Evolutionary conservation across 176 grass and related monocot genomes (phyloP), one percentile per base, ranked within the genome.

Genomic region (Avena atlantica): DNA sequence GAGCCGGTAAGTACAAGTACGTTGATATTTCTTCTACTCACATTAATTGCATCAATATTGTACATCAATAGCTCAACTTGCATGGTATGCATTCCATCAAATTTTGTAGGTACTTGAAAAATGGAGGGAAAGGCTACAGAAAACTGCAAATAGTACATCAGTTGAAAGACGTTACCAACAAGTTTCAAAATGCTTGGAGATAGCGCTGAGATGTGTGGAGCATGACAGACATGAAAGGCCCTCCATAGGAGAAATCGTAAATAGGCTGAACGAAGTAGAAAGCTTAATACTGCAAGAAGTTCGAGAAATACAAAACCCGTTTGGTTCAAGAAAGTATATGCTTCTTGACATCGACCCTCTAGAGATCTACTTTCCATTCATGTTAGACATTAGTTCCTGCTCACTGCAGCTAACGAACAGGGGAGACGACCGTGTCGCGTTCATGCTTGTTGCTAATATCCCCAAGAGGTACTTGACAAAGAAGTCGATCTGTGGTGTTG

Each of bases 91-190:
- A 24, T 12, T 34, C 23, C 17, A n/a, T 12, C 8, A 17, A 52
- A 36, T 53, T 14, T 53, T 9, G 64, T 12, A 82, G 80, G 80
- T 36, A 23, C 10, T 40, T 17, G 15, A 44, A 16, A 19, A 81
- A 12, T 81, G 78, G 78, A 81, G 59, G 60, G 40, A 50, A 14
- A 66, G 78, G 23, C 23, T 81, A 12, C 58, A 12, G 23, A 6
- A 8, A 65, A 65, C 44, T 12, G 6, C 3, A 44, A 9, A 23
- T 8, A 4, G 17, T 16, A 15, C 2, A 14, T 49, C 14, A 6
- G 0, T 31, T 1, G 60, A 50, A 65, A 4, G 1, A 50, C 21
- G 66, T 21, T 81, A 21, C 42, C 60, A 50, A 5, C 78, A 81
- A 29, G 42, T 81, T 4, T 49, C 27, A 12, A 29, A 9, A 81